phyloP scores from a whole-genome alignment of 2,329 filamentous ascomycete genomes.

The Penicillium italicum region DNA sequence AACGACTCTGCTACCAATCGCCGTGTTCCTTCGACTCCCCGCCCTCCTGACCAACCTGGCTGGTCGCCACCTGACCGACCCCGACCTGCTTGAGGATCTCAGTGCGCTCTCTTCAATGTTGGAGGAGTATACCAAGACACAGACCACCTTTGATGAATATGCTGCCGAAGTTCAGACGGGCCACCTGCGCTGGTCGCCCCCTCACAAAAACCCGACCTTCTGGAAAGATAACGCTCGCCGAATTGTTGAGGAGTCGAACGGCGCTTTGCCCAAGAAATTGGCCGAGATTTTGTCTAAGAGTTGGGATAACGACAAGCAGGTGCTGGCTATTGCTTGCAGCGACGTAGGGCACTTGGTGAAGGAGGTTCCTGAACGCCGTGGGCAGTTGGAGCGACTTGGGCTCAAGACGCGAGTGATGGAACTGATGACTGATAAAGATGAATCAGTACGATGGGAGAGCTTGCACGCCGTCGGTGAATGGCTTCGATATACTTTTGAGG shows the following conservation, averaged over 20 bases:
- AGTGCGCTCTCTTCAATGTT: constrained; percentile 60
- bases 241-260: constrained; percentile 79
- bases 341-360: constrained; percentile 86
- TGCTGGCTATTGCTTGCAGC: constrained; percentile 88
- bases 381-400: constrained; percentile 75
- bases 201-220: constrained; percentile 80
- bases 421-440: constrained; percentile 84
- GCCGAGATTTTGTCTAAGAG: constrained; percentile 80
- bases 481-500: constrained; percentile 66
- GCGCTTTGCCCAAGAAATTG: constrained; percentile 72
- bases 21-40: constrained; percentile 79
- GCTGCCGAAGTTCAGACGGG: constrained; percentile 80
- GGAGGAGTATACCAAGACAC: constrained; percentile 75
- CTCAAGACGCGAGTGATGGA: constrained; percentile 88
- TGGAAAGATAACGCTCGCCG: constrained; percentile 88
- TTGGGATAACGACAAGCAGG: constrained; percentile 80
- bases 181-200: constrained; percentile 88
- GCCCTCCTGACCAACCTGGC: constrained; percentile 57
- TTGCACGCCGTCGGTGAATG: constrained; percentile 77
- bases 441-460: constrained; percentile 89
- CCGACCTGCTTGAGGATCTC: constrained; percentile 50
- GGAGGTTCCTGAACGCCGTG: constrained; percentile 79
- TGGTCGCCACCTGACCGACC: constrained; percentile 49
- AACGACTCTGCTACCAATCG: constrained; percentile 69
- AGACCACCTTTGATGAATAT: constrained; percentile 66